Base-by-base conservation (phyloP, 306 rosid species). In the Lathyrus oleraceus region DNA sequence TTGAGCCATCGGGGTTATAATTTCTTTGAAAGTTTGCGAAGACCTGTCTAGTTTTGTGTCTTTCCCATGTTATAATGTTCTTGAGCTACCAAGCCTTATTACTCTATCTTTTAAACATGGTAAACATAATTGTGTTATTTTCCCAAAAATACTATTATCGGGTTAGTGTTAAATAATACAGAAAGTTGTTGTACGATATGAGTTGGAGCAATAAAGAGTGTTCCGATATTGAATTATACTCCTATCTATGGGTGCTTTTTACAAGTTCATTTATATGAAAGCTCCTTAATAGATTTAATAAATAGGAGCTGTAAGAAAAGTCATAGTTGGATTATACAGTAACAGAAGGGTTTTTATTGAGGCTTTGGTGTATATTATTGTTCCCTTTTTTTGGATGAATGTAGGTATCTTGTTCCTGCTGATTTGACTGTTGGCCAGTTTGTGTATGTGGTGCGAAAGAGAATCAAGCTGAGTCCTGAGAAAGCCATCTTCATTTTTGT, bases 341-440 rank as follows among this genome's bases (percentile, higher is more conserved):
- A 28, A 23, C 19, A 45, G 14, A 7, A 10, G 28, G 51, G 40
- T 66, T 54, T 58, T 66, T n/a, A 23, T 58, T 2, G 14, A 65
- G 48, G 51, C 66, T 54, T 42, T 4, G 47, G 32, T 51, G 59
- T 54, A 30, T 36, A 69, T 48, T 60, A 3, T 63, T 43, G 23
- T 52, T 64, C 11, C 51, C 49, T 38, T 45, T 59, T 67, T 6
- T 51, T 51, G 6, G 69, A 64, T 80, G 58, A 69, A 17, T 63
- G 75, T 84, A 91, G 97, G 80, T 91, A 91, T 76, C 87, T 91
- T 77, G 97, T 91, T 78, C 97, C 95, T 57, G 95, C 95, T 76
- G 97, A 88, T 83, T 72, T 90, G 69, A 90, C 92, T 8, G 91
- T 87, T 56, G 95, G 96, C 44, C 96, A 90, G 78, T 90, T 90